Evolutionary conservation across 2,329 filamentous ascomycete genomes (phyloP).

Genomic region (Diaporthe citri): DNA sequence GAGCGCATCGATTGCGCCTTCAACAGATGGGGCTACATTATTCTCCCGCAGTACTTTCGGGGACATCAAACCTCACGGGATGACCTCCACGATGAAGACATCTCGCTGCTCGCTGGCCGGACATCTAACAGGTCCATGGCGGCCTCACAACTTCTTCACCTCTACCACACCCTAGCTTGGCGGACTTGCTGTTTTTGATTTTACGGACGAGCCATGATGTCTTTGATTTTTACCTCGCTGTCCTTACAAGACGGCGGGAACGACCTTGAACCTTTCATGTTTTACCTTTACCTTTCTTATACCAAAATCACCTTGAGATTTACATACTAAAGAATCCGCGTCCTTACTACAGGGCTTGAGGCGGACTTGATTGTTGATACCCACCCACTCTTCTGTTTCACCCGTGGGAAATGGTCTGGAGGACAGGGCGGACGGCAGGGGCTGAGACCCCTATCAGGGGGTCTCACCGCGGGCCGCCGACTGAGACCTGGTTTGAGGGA

Average conservation of each 20-base stretch:
- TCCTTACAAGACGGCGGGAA: neutral
- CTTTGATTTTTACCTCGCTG: slow-evolving; percentile 18
- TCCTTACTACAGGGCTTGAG: slow-evolving; percentile 16
- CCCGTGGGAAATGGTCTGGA: slow-evolving; percentile 11
- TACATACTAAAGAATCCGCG: slow-evolving; percentile 8
- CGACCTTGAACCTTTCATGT: neutral
- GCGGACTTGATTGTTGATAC: slow-evolving; percentile 25
- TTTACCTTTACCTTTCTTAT: slow-evolving; percentile 5
- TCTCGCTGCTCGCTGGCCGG: slow-evolving; percentile 6
- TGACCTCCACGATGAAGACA: neutral
- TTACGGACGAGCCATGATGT: slow-evolving; percentile 25
- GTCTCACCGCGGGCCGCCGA: slow-evolving; percentile 17
- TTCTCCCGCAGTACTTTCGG: neutral
- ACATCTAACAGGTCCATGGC: neutral
- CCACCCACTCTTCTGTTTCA: slow-evolving; percentile 35
- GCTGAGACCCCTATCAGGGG: slow-evolving; percentile 11
- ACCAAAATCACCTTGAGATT: slow-evolving; percentile 24
- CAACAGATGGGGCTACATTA: neutral
- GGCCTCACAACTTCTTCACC: slow-evolving; percentile 21
- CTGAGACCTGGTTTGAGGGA: slow-evolving; percentile 34
- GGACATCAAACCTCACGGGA: neutral
- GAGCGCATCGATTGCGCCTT: slow-evolving; percentile 28
- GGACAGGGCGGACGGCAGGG: neutral
- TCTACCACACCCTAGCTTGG: slow-evolving; percentile 11
- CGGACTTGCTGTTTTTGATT: slow-evolving; percentile 27